These are phyloP conservation scores for Rhododendron vialii DNA, from an alignment of 148 eudicot species.

Conservation along the genomic window DNA sequence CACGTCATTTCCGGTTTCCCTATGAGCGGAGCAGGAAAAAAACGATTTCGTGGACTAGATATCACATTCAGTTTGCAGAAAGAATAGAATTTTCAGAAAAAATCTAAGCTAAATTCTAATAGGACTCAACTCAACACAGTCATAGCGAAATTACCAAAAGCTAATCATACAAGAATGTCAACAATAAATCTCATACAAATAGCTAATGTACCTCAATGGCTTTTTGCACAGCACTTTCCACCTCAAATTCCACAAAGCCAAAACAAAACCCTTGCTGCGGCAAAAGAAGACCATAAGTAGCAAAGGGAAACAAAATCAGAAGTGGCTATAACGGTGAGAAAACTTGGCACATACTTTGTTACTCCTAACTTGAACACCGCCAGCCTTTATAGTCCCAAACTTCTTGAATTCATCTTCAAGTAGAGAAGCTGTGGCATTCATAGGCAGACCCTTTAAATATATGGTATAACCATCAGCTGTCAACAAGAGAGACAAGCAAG, in stretches of 20 bases:
- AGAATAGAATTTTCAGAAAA: background rate
- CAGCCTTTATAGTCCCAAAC: conserved; percentile 68
- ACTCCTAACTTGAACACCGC: conserved; percentile 75
- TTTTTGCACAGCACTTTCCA: conserved; percentile 52
- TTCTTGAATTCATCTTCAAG: conserved; percentile 65
- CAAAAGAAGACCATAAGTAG: conserved; percentile 14
- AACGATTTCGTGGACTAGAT: background rate
- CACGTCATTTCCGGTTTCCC: background rate
- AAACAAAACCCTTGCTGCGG: conserved; percentile 56
- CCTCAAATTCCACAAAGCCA: conserved; percentile 95
- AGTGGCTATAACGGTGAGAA: background rate
- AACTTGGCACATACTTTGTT: conserved; percentile 41
- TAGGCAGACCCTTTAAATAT: conserved; percentile 66
- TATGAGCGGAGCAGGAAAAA: background rate
- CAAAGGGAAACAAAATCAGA: background rate
- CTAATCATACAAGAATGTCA: too few species aligned
- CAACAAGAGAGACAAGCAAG: background rate
- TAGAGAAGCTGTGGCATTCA: conserved; percentile 31
- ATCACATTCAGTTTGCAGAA: background rate
- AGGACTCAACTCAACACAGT: background rate
- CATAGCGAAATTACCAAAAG: background rate
- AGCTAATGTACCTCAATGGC: conserved; percentile 63
- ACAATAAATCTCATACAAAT: background rate
- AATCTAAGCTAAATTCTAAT: background rate
- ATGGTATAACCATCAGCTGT: conserved; percentile 71